Conservation (phyloP, 2,329 filamentous ascomycete species). For the Ascochyta koolunga region DNA sequence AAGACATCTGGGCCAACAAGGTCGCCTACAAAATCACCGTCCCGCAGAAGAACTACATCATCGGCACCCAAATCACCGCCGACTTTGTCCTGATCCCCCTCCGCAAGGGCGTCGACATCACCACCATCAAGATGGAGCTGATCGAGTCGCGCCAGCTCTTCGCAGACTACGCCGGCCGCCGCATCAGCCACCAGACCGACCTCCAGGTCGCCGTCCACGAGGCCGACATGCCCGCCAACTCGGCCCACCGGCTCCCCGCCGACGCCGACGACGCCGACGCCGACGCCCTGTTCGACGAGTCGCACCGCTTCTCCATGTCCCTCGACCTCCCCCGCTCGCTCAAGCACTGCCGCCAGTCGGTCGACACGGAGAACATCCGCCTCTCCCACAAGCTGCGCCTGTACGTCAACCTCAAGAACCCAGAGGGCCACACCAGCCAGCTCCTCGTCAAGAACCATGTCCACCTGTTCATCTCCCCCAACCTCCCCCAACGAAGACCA, state of each 20-base stretch:
- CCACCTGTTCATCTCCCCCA: constrained; percentile 94
- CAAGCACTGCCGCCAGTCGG: constrained; percentile 84
- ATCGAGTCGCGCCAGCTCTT: constrained; percentile 63
- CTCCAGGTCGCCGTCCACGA: constrained; percentile 43
- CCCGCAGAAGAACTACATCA: constrained; percentile 91
- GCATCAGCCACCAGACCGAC: constrained; percentile 40
- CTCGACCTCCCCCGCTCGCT: constrained; percentile 80
- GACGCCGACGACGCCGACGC: constrained; percentile 25
- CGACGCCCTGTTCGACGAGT: constrained; percentile 58
- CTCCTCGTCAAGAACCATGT: constrained; percentile 89
- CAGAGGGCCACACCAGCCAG: constrained; percentile 93
- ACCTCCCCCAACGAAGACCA: constrained; percentile 88
- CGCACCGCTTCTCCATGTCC: constrained; percentile 64
- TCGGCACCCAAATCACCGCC: constrained; percentile 83
- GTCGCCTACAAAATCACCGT: constrained; percentile 93
- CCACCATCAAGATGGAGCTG: constrained; percentile 80
- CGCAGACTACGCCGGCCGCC: constrained; percentile 52
- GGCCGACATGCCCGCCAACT: constrained; percentile 45
- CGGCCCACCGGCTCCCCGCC: constrained; percentile 35
- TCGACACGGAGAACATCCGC: constrained; percentile 87
- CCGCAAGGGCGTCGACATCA: constrained; percentile 84
- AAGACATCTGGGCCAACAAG: constrained; percentile 98
- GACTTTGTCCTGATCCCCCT: constrained; percentile 88
- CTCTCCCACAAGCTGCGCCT: constrained; percentile 91
- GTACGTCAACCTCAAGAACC: constrained; percentile 89